Conservation (phyloP, 2,329 filamentous ascomycete species). For the Scortechinia acanthostroma region DNA sequence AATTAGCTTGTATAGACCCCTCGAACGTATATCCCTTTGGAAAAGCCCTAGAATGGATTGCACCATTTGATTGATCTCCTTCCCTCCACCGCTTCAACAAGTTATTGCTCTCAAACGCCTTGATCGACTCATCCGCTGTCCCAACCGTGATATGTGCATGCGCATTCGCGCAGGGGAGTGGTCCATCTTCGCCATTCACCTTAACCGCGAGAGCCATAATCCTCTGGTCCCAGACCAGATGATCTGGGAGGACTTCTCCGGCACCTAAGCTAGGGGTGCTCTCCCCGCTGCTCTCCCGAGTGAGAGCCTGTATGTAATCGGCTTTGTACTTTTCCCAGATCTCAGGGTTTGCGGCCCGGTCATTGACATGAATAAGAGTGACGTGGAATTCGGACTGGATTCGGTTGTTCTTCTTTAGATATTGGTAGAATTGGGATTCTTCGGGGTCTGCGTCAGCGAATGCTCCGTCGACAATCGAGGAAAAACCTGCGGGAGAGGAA, state of each 20-base stretch:
- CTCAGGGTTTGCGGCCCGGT: constrained; percentile 48
- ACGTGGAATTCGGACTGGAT: constrained; percentile 86
- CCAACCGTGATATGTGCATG: constrained; percentile 86
- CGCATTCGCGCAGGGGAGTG: constrained; percentile 67
- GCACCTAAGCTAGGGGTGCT: constrained; percentile 46
- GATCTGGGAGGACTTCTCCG: constrained; percentile 10
- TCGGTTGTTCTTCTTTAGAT: constrained; percentile 67
- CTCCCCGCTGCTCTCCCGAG: constrained; percentile 22
- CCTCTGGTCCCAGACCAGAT: constrained; percentile 75
- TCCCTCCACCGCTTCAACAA: constrained; percentile 71
- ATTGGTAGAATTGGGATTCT: constrained; percentile 63
- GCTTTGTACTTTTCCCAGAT: constrained; percentile 70
- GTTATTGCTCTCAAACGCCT: constrained; percentile 91
- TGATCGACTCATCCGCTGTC: constrained; percentile 67
- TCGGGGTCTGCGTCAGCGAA: constrained; percentile 50
- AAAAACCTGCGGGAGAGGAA: no score
- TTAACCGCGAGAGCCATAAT: constrained; percentile 74
- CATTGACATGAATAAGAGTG: constrained; percentile 79
- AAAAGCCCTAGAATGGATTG: no score
- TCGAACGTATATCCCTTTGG: no score
- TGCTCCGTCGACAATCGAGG: constrained; percentile 65
- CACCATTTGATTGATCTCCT: no score
- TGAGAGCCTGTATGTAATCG: constrained; percentile 39
- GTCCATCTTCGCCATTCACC: constrained; percentile 20
- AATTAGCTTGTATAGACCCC: no score